Evolutionary conservation across 31 red algal genomes (phyloP).

Genomic region (Asparagopsis taxiformis): DNA sequence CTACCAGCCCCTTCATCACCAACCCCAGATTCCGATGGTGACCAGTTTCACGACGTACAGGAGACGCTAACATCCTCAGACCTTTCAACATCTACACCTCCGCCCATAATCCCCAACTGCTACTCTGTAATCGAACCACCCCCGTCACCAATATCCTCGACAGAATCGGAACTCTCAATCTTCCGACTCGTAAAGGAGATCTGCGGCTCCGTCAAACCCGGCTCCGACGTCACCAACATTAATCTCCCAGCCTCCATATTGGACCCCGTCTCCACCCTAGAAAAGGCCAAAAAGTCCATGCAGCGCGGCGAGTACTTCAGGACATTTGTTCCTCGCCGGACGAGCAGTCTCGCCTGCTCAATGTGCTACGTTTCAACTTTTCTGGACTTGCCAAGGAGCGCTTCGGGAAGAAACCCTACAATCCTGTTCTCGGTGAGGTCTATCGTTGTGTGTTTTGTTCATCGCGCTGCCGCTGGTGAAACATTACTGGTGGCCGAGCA

Average conservation of each 20-base stretch:
- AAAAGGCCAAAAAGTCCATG: constrained; percentile 90
- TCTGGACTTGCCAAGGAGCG: constrained; percentile 88
- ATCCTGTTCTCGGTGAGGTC: constrained; percentile 91
- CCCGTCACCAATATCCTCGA: constrained; percentile 34
- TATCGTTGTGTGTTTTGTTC: constrained; percentile 82
- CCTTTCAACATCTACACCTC: constrained; percentile 13
- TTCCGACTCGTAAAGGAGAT: constrained; percentile 80
- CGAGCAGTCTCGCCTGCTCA: constrained; percentile 67
- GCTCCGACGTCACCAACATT: constrained; percentile 80
- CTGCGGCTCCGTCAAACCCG: constrained; percentile 74
- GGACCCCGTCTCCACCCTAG: constrained; percentile 86
- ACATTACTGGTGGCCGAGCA: constrained; percentile 82
- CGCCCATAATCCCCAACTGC: constrained; percentile 16
- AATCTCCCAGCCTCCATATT: constrained; percentile 88
- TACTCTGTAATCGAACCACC: constrained; percentile 36
- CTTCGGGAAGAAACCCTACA: constrained; percentile 95
- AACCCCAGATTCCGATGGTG: constrained; percentile 30
- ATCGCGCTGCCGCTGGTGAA: constrained; percentile 61
- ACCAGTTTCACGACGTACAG: constrained; percentile 25
- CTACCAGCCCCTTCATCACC: not conserved
- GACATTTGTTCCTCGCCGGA: constrained; percentile 36
- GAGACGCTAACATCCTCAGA: constrained; percentile 36
- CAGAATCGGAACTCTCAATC: constrained; percentile 64
- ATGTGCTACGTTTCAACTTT: constrained; percentile 76
- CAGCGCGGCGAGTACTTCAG: constrained; percentile 90